Evolutionary conservation across 2,329 filamentous ascomycete species (phyloP), one percentile per base, ranked within the genome.

Genomic region (Pyrenophora teres): DNA sequence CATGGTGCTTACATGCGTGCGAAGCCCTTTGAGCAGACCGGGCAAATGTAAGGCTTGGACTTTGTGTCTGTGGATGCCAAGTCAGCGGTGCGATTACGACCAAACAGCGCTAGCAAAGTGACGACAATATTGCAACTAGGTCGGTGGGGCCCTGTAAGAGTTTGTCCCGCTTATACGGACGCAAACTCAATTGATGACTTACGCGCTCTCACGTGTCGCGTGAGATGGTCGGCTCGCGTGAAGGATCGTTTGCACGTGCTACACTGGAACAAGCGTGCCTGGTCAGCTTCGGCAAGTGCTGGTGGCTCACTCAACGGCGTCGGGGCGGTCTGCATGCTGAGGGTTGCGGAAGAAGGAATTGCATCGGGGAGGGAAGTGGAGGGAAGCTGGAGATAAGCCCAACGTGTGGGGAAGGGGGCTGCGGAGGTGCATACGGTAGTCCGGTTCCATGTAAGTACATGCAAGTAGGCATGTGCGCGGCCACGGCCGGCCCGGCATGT

Each of bases 211-310:
- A 81, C 78, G 69, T 83, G 80, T 40, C 80, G 77, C 45, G 76
- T 77, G 19, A 83, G 71, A 65, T 83, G 80, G 63, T 83, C 80
- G 4, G 79, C 75, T 23, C 81, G 74, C 9, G 77, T 78, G 65
- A 82, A 83, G 46, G 74, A 77, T 42, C 78, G 80, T 52, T 76
- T 75, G 64, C 81, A 83, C 45, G 78, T 78, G 53, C 78, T 78
- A 59, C 80, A 83, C 60, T 79, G 78, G 60, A 80, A 81, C 21
- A 67, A 60, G 19, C 67, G 62, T 31, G 57, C 47, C 41, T 60
- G 56, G 16, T 63, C 62, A 40, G 52, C 31, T 45, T 65, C 60
- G 15, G 62, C 52, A 33, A 50, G 54, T 39, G 62, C 44, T 30
- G 50, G 27, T 41, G 51, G 57, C 4, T 32, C 42, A 21, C 52